Base-by-base conservation (phyloP, 2,329 filamentous ascomycete genomes). In the Colletotrichum liaoningense region DNA sequence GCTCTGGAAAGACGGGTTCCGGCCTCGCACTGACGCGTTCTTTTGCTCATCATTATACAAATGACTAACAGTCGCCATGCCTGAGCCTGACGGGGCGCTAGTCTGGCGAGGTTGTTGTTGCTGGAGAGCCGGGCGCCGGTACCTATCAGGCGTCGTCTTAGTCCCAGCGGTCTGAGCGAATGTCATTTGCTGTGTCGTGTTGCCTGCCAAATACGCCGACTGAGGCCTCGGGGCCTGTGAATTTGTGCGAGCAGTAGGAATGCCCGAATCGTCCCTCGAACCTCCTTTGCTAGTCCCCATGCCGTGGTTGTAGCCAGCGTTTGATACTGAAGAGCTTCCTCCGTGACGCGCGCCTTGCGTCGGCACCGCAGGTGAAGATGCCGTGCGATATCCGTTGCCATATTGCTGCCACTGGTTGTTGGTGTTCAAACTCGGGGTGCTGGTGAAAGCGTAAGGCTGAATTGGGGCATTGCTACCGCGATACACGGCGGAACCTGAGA, bases 121-220 rank as follows among this genome's bases (percentile, higher is more conserved):
- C 64, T 81, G 89, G 71, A 88, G 86, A 68, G 87, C 87, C 73
- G 88, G 82, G 63, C 95, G 92, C 78, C 95, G 90, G 81, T 98
- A 98, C 72, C 96, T 91, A 81, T 98, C 95, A 1, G 94, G 94
- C 1, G 93, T 91, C 26, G 92, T 86, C 78, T 95, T 95, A 58
- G 86, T 83, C 26, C 90, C 86, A 4, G 88, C 86, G 55, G 92
- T 88, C 82, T 84, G 92, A 79, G 77, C 87, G 83, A 81, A 91
- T 75, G 83, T 88, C 62, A 90, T 88, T 76, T 86, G 86, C 26
- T 81, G 83, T 14, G 67, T 70, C 55, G 84, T 77, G 4, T 83
- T 79, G 56, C 78, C 78, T 55, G 84, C 82, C 28, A 85, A 64
- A 35, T 84, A 83, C 5, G 84, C 79, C 14, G 86, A 83, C 76